Conservation (phyloP, 1,284 basidiomycete genomes). For the Ceratobasidium sp. region DNA sequence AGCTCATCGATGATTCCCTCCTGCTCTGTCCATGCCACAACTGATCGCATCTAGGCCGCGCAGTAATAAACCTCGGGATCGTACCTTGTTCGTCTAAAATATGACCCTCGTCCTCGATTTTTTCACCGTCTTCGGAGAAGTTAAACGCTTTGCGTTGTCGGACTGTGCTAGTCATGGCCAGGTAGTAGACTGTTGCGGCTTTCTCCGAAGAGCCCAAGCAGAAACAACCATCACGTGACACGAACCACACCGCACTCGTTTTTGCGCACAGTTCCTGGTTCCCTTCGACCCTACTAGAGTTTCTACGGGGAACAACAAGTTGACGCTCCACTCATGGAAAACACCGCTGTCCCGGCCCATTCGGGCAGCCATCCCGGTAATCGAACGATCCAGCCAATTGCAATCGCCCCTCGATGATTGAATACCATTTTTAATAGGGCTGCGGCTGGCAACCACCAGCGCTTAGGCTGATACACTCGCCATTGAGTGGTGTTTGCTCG, state of each 20-base stretch:
- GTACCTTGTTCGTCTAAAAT: constrained; percentile 34
- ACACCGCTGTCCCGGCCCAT: not conserved
- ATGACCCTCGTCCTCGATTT: not conserved
- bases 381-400: not conserved
- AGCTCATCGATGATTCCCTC: constrained; percentile 20
- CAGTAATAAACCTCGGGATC: too few species aligned
- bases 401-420: not conserved
- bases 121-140: constrained; percentile 27
- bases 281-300: not conserved
- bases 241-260: too few species aligned
- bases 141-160: constrained; percentile 33
- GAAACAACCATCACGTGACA: not conserved
- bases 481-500: not conserved
- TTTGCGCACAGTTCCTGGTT: too few species aligned
- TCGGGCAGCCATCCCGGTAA: not conserved
- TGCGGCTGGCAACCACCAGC: not conserved
- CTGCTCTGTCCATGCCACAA: too few species aligned
- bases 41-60: too few species aligned
- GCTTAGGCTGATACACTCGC: not conserved
- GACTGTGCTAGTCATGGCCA: constrained; percentile 25
- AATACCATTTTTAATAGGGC: not conserved
- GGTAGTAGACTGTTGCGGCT: not conserved
- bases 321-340: not conserved
- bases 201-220: not conserved
- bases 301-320: not conserved